These are phyloP conservation scores for Lactarius evosmus DNA, from an alignment of 768 basidiomycete genomes.

Conservation along the genomic window DNA sequence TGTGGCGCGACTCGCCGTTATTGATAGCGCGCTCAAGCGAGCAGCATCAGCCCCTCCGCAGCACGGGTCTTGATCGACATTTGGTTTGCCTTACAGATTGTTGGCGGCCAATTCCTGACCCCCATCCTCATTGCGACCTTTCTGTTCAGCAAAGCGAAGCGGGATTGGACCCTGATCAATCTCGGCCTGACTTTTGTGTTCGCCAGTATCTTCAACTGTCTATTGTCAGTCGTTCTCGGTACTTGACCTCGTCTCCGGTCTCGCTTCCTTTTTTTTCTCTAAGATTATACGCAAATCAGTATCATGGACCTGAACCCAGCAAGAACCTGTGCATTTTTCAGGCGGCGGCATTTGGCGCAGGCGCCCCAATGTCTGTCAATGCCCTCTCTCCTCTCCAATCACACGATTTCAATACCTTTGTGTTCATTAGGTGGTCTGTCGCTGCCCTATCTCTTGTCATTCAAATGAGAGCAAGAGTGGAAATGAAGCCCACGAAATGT, in stretches of 20 bases:
- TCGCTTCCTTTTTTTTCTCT: background rate
- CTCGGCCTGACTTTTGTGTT: constrained; percentile 8
- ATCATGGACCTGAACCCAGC: constrained; percentile 18
- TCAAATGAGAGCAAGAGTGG: constrained; percentile 10
- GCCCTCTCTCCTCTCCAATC: background rate
- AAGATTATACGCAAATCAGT: constrained; percentile 20
- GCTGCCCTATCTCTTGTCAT: constrained; percentile 11
- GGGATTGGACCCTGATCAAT: constrained; percentile 16
- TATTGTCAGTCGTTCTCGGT: constrained; percentile 11
- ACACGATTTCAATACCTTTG: background rate
- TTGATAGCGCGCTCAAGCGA: background rate
- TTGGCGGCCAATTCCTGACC: constrained; percentile 13
- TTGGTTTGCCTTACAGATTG: constrained; percentile 17
- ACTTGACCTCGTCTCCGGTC: background rate
- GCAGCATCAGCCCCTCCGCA: background rate
- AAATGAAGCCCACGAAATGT: constrained; percentile 6
- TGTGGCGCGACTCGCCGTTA: background rate
- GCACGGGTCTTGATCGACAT: constrained; percentile 1
- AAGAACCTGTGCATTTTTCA: constrained; percentile 14
- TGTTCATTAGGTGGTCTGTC: constrained; percentile 9
- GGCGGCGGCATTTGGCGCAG: constrained; percentile 18
- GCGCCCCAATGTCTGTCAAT: constrained; percentile 11
- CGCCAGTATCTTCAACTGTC: constrained; percentile 2
- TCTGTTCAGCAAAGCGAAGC: constrained; percentile 16
- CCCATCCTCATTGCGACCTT: constrained; percentile 21